Base-by-base conservation (phyloP, 2,329 filamentous ascomycete species). In the Pseudogymnoascus sp. region DNA sequence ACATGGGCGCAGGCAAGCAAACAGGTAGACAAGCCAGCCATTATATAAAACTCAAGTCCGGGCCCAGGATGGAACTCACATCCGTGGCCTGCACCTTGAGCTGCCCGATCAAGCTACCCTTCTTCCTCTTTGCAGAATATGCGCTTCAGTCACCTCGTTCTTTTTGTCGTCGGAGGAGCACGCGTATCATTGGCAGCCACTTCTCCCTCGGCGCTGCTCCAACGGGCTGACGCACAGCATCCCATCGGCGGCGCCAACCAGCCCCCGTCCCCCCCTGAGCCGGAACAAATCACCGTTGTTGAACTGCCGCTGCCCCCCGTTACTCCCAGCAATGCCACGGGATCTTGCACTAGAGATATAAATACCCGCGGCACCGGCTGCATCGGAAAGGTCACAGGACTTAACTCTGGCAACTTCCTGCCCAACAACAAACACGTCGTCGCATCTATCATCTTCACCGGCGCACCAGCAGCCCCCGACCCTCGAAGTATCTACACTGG, bases 361-460 rank as follows among this genome's bases (percentile, higher is more conserved):
- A 77, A 76, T 65, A 72, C 74, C 4, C 66, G 63, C 4, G 45
- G 69, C 0, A 78, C 75, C 1, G 77, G 77, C 1, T 78, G 77
- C 62, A 75, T 75, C 23, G 68, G 63, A 1, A 60, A 65, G 38
- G 38, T 43, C 4, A 66, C 65, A 5, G 63, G 64, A 3, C 43
- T 71, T 6, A 69, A 72, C 52, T 65, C 66, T 4, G 71, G 71
- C 2, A 68, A 68, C 39, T 81, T 80, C 45, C 67, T 74, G 0
- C 75, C 78, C 0, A 76, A 80, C 60, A 74, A 74, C n/a, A 72
- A 75, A 0, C 77, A 81, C 64, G 72, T 80, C 7, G 64, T 76
- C 8, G 74, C 72, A 21, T 72, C 62, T 4, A 71, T 77, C 10
- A 73, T 71, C 11, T 81, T 78, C 60, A 70, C 71, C 6, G 78